Conservation (phyloP, 2,329 filamentous ascomycete species). For the Fusarium piperis region DNA sequence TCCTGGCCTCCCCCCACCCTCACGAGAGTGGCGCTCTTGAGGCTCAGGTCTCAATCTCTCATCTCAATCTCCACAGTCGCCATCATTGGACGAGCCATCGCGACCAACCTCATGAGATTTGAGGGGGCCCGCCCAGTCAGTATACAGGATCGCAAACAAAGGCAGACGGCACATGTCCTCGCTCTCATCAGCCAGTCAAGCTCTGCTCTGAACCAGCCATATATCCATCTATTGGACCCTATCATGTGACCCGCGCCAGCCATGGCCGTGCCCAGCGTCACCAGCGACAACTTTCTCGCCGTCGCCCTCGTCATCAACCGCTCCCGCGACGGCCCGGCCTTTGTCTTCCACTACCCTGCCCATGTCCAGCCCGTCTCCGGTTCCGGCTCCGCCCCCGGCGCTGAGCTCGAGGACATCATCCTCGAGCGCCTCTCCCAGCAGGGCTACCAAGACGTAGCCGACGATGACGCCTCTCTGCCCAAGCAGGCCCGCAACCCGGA, state of each 20-base stretch:
- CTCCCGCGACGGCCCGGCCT: constrained; percentile 80
- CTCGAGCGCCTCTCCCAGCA: constrained; percentile 57
- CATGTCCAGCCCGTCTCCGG: constrained; percentile 53
- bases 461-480: constrained; percentile 50
- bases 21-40: constrained; percentile 26
- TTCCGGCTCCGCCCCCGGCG: constrained; percentile 43
- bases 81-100: constrained; percentile 17
- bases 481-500: constrained; percentile 63
- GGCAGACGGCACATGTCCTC: constrained; percentile 3
- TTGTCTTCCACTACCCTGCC: constrained; percentile 92
- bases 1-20: constrained; percentile 1
- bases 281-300: constrained; percentile 68
- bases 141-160: neutral
- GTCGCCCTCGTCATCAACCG: constrained; percentile 79
- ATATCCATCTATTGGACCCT: neutral
- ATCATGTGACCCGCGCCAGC: constrained; percentile 35
- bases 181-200: neutral
- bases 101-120: constrained; percentile 16
- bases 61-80: constrained; percentile 24
- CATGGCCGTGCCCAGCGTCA: constrained; percentile 60
- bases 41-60: constrained; percentile 16
- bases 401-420: constrained; percentile 62
- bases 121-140: neutral
- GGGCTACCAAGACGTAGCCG: constrained; percentile 47
- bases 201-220: neutral